Conservation (phyloP, 129 eudicot genomes). For the Lactuca sativa region DNA sequence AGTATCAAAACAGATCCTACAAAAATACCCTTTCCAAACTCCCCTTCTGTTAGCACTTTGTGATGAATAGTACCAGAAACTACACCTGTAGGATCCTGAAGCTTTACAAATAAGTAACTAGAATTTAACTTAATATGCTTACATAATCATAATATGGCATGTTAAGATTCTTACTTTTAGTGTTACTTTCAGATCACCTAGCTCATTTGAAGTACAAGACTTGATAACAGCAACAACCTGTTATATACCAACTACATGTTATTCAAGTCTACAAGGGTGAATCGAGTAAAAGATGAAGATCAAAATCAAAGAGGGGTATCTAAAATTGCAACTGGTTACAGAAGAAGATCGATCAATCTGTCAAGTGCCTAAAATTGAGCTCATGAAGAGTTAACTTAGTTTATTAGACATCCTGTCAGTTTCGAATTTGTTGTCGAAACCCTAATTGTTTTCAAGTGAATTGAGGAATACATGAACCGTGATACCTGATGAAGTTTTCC, state of each 20-base stretch:
- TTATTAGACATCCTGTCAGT: not conserved
- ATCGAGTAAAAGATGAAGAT: not conserved
- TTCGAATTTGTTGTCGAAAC: not conserved
- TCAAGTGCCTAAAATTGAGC: conserved; percentile 1
- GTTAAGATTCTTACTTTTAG: conserved; percentile 54
- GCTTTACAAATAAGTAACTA: conserved; percentile 25
- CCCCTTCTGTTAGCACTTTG: conserved; percentile 56
- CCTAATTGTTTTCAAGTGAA: not conserved
- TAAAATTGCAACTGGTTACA: conserved; percentile 5
- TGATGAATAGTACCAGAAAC: conserved; percentile 71
- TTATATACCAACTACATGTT: conserved; percentile 11
- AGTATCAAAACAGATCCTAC: conserved; percentile 72
- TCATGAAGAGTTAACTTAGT: conserved; percentile 4
- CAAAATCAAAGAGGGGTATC: conserved; percentile 8
- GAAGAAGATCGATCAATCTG: conserved; percentile 23
- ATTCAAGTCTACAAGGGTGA: not conserved
- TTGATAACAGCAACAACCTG: conserved; percentile 89
- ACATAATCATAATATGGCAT: not conserved
- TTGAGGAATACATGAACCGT: not conserved
- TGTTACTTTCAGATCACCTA: conserved; percentile 74
- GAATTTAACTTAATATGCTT: not conserved
- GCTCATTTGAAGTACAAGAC: conserved; percentile 67
- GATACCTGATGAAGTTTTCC: conserved; percentile 58
- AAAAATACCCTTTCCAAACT: conserved; percentile 51
- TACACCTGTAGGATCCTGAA: conserved; percentile 79